Percentiles rank a stretch among this genome's conserved stretches.
Conservation (phyloP, 164 flowering plant species). For the Amborella trichopoda region DNA sequence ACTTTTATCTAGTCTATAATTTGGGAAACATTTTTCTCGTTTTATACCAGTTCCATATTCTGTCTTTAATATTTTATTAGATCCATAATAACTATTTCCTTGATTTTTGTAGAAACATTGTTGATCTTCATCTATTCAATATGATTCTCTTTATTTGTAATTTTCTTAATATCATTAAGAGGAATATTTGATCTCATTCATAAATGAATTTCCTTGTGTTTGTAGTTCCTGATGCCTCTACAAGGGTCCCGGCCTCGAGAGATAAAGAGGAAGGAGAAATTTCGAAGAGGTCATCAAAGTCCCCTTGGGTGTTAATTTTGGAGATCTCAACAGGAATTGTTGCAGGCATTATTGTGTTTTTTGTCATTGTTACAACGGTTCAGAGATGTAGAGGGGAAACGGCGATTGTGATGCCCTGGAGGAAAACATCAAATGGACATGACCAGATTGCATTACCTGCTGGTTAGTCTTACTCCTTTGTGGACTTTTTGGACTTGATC, state of each 20-base stretch:
- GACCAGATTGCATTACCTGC: conserved; percentile 37
- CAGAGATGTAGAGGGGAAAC: conserved; percentile 46
- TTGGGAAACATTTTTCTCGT: too few relatives aligned
- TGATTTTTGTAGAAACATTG: background rate
- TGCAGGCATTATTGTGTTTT: conserved; percentile 39
- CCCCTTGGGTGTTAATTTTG: conserved; percentile 67
- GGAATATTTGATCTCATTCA: background rate
- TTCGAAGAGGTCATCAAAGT: conserved; percentile 38
- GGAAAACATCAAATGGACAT: conserved; percentile 49
- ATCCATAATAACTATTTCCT: background rate
- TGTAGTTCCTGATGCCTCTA: conserved; percentile 25
- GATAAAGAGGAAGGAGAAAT: conserved; percentile 26
- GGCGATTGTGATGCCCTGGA: conserved; percentile 66
- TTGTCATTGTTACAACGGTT: conserved; percentile 37
- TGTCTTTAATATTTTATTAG: too few relatives aligned
- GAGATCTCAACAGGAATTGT: conserved; percentile 69
- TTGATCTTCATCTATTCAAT: background rate
- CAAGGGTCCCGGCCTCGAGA: conserved; percentile 19
- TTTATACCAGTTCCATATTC: too few relatives aligned
- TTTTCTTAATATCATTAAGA: background rate
- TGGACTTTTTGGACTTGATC: background rate
- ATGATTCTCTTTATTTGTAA: background rate
- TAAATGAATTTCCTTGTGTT: background rate
- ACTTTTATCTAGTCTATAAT: too few relatives aligned
- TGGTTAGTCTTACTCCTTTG: conserved; percentile 27